These are phyloP conservation scores for Phaeotremella fagi DNA, from an alignment of 768 basidiomycete genomes.

Conservation along the genomic window DNA sequence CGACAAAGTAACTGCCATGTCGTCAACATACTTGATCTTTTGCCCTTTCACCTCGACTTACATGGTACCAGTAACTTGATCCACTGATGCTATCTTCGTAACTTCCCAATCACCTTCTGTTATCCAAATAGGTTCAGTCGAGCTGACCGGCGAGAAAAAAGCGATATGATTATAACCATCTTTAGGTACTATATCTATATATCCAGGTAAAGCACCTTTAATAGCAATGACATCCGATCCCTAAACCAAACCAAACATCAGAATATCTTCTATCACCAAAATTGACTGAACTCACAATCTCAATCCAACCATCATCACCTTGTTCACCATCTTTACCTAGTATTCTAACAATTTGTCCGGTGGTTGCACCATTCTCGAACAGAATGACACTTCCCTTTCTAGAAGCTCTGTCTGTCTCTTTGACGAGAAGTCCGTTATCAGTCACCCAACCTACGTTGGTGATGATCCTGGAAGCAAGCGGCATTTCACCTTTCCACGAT, in stretches of 20 bases:
- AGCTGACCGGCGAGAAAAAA: conserved; percentile 71
- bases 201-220: conserved; percentile 56
- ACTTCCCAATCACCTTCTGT: conserved; percentile 91
- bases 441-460: conserved; percentile 85
- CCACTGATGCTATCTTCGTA: conserved; percentile 67
- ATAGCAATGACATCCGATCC: conserved; percentile 41
- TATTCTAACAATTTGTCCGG: conserved; percentile 63
- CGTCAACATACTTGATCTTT: background rate
- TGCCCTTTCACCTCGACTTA: conserved; percentile 51
- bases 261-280: background rate
- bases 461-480: conserved; percentile 64
- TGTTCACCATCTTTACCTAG: conserved; percentile 79
- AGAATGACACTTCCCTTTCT: conserved; percentile 72
- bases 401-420: conserved; percentile 81
- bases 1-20: conserved; percentile 80
- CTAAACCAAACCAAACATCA: conserved; percentile 48
- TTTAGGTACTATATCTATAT: conserved; percentile 84
- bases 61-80: conserved; percentile 64
- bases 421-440: conserved; percentile 65
- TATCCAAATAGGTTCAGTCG: conserved; percentile 69
- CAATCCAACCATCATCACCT: conserved; percentile 92
- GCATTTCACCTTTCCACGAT: conserved; percentile 61
- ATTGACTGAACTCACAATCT: conserved; percentile 59
- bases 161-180: conserved; percentile 92
- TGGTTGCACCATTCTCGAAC: conserved; percentile 57